A percentile compares a stretch with the other conserved stretches of the same genome.
These are phyloP conservation scores for Pseudocercospora fuligena DNA, from an alignment of 2,329 filamentous ascomycete species.

Conservation along the genomic window DNA sequence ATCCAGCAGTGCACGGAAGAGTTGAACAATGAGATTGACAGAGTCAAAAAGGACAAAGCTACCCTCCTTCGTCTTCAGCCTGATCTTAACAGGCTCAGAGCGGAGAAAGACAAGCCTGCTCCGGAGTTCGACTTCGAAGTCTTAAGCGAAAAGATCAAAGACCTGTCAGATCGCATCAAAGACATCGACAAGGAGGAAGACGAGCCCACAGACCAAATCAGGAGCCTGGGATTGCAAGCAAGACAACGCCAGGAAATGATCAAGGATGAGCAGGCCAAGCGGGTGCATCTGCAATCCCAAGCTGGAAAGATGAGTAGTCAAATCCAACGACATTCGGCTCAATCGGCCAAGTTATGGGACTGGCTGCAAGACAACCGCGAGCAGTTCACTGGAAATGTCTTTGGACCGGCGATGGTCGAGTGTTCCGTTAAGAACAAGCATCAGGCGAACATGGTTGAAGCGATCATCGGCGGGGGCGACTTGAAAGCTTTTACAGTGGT, in stretches of 20 bases:
- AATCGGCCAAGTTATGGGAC: conserved; percentile 73
- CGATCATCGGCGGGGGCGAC: conserved; percentile 59
- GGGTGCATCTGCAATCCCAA: conserved; percentile 70
- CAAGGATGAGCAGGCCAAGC: conserved; percentile 51
- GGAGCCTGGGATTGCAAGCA: conserved; percentile 40
- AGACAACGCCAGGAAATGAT: conserved; percentile 45
- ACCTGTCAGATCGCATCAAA: conserved; percentile 55
- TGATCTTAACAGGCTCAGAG: conserved; percentile 67
- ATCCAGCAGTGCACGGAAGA: conserved; percentile 44
- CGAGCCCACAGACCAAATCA: conserved; percentile 47
- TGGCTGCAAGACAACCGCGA: conserved; percentile 78
- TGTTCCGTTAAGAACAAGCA: conserved; percentile 77
- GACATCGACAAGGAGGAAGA: conserved; percentile 52
- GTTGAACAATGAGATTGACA: conserved; percentile 46
- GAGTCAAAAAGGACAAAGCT: conserved; percentile 46
- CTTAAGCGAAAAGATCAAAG: conserved; percentile 74
- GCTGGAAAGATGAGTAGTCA: conserved; percentile 73
- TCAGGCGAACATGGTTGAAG: conserved; percentile 67
- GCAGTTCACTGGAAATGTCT: conserved; percentile 75
- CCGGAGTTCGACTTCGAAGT: conserved; percentile 70
- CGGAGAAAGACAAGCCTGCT: conserved; percentile 65
- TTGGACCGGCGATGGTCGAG: conserved; percentile 78
- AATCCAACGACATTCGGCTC: conserved; percentile 59
- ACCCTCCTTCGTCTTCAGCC: conserved; percentile 41
- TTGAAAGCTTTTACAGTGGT: conserved; percentile 74